Evolutionary conservation across 805 yeast species (phyloP).

Genomic region (Candida sonorensis): DNA sequence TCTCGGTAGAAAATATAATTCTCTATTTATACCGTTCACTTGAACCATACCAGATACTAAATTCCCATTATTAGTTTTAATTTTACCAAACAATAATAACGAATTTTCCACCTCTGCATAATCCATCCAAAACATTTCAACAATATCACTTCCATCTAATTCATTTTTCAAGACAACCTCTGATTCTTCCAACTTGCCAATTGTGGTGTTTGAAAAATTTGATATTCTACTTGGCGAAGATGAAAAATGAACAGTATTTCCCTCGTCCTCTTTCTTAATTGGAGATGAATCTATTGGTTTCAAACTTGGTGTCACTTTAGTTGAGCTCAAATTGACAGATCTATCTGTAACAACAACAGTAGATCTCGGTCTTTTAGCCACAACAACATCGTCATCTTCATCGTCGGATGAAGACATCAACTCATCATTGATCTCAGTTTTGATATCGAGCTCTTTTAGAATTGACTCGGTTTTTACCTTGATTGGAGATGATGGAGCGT

Average conservation of each 20-base stretch:
- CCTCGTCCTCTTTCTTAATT: constrained; percentile 4
- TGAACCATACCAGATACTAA: constrained; percentile 73
- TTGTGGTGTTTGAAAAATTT: constrained; percentile 18
- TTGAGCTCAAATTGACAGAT: constrained; percentile 34
- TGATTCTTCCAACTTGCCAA: constrained; percentile 28
- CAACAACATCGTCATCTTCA: constrained; percentile 53
- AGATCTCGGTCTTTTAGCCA: constrained; percentile 45
- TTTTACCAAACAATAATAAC: constrained; percentile 75
- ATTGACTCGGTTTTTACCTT: constrained; percentile 4
- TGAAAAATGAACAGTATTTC: constrained; percentile 2
- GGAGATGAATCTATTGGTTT: constrained; percentile 22
- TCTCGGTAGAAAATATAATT: constrained; percentile 74
- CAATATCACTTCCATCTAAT: constrained; percentile 27
- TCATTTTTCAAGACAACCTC: constrained; percentile 25
- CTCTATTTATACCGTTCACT: constrained; percentile 60
- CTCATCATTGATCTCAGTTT: constrained; percentile 1
- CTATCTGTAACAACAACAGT: constrained; percentile 35
- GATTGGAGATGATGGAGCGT: constrained; percentile 28
- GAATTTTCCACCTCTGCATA: constrained; percentile 69
- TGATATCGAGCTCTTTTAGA: constrained; percentile 4
- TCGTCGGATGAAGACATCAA: too few relatives aligned
- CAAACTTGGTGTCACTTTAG: too few relatives aligned
- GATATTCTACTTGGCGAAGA: constrained; percentile 21
- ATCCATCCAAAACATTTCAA: constrained; percentile 87
- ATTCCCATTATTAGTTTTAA: constrained; percentile 49